These are phyloP conservation scores for Colletotrichum trifolii DNA, from an alignment of 2,329 filamentous ascomycete genomes.

Conservation along the genomic window DNA sequence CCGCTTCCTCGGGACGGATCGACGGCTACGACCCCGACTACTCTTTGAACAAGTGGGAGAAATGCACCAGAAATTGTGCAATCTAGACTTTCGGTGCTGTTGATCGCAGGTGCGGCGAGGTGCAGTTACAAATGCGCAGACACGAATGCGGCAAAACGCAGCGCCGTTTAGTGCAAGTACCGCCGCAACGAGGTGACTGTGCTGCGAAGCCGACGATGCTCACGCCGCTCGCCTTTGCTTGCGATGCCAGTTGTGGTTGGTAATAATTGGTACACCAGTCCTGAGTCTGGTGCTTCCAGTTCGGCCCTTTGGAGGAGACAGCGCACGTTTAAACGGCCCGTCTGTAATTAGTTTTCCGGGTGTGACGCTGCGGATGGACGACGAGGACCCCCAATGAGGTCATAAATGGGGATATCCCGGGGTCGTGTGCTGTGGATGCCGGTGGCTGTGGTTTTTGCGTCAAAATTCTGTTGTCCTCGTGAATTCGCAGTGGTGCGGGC, in stretches of 20 bases:
- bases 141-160: not conserved
- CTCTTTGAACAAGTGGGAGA: not conserved
- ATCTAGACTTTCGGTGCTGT: conserved; percentile 5
- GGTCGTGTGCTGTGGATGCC: not conserved
- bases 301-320: conserved; percentile 37
- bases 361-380: conserved; percentile 35
- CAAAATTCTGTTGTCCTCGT: conserved; percentile 35
- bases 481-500: conserved; percentile 23
- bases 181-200: not conserved
- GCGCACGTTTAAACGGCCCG: conserved; percentile 35
- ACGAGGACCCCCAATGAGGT: conserved; percentile 36
- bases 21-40: conserved; percentile 11
- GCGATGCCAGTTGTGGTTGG: not conserved
- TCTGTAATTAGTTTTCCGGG: conserved; percentile 36
- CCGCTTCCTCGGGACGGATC: conserved; percentile 10
- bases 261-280: conserved; percentile 7
- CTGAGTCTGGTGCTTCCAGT: conserved; percentile 2
- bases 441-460: conserved; percentile 13
- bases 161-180: not conserved
- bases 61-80: not conserved
- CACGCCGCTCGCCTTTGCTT: not conserved
- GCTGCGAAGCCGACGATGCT: not conserved
- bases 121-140: conserved; percentile 11
- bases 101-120: not conserved
- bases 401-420: conserved; percentile 32